These are phyloP conservation scores for Nitzschia putrida DNA, from an alignment of 108 stramenopile genomes.

Conservation along the genomic window DNA sequence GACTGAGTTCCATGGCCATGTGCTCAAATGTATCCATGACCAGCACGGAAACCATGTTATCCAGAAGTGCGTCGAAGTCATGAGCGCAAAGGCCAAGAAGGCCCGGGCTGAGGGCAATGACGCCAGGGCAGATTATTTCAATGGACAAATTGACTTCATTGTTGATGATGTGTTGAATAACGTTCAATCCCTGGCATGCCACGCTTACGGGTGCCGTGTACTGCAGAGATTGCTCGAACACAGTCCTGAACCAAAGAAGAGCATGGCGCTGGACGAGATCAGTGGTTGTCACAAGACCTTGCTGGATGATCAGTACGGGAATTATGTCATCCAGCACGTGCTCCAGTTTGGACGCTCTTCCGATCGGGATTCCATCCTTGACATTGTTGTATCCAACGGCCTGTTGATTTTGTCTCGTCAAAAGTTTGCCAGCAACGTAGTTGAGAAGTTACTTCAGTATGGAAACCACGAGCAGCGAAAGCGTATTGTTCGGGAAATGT, in stretches of 20 bases:
- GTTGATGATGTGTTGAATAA: conserved; percentile 85
- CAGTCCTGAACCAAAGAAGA: conserved; percentile 81
- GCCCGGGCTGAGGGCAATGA: conserved; percentile 45
- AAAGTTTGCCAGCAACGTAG: conserved; percentile 97
- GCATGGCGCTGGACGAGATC: conserved; percentile 63
- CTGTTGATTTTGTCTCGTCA: conserved; percentile 90
- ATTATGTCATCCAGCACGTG: conserved; percentile 92
- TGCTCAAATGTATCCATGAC: conserved; percentile 93
- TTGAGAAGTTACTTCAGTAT: conserved; percentile 95
- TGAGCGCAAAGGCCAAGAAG: conserved; percentile 59
- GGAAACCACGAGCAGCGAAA: conserved; percentile 81
- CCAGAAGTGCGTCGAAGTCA: conserved; percentile 94
- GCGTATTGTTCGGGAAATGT: conserved; percentile 77
- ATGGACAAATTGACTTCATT: conserved; percentile 90
- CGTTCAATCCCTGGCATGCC: conserved; percentile 85
- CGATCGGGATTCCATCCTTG: conserved; percentile 77
- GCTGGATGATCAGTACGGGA: conserved; percentile 88
- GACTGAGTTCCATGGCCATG: conserved; percentile 83
- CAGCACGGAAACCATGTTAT: conserved; percentile 98
- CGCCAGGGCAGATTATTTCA: conserved; percentile 42
- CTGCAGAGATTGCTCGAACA: conserved; percentile 95
- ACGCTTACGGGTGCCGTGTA: conserved; percentile 96
- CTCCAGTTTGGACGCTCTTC: conserved; percentile 82
- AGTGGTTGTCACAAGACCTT: conserved; percentile 59
- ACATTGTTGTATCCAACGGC: conserved; percentile 77